Base-by-base conservation (phyloP, 257 asterid genomes). In the Verbascum thapsus region DNA sequence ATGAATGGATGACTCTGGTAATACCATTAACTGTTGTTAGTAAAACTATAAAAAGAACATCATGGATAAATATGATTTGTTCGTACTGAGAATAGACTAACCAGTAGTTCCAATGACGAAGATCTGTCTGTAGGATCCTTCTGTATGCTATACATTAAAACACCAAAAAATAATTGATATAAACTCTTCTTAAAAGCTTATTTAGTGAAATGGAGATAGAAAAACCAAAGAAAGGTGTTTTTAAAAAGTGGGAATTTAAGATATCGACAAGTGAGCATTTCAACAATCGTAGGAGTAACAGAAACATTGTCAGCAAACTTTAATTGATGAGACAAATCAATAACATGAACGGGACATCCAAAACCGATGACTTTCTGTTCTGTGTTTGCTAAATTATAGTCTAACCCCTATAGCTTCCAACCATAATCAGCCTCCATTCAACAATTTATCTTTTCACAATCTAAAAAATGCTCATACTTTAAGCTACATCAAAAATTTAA, bases 21-120 rank as follows among this genome's bases (percentile, higher is more conserved):
- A n/a, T 16, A 63, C 71, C 34, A 53, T 7, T 5, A 61, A 42
- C 40, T 54, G 8, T 34, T 26, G 30, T 52, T 38, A 56, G 74
- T 35, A 61, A 35, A 64, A 35, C n/a, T n/a, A 19, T 30, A 19
- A 35, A 13, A 7, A 61, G 5, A 58, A 23, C n/a, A 19, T n/a
- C n/a, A 13, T 35, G 45, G 8, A 58, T 34, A 43, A 20, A 40
- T 60, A 26, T 10, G 13, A 44, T 11, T 52, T 48, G 15, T 11
- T 52, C 42, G 15, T 1, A 48, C n/a, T 16, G 35, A 48, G 13
- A 45, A 48, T 63, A 47, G 66, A 76, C 99, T 80, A 43, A 90
- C 88, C 97, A 90, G 74, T 63, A 94, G 88, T 67, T 94, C 97
- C 83, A 79, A 76, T 51, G 99, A 75, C 23, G 99, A 83, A 63